phyloP scores from a whole-genome alignment of 129 eudicot genomes.

The Flaveria linearis region DNA sequence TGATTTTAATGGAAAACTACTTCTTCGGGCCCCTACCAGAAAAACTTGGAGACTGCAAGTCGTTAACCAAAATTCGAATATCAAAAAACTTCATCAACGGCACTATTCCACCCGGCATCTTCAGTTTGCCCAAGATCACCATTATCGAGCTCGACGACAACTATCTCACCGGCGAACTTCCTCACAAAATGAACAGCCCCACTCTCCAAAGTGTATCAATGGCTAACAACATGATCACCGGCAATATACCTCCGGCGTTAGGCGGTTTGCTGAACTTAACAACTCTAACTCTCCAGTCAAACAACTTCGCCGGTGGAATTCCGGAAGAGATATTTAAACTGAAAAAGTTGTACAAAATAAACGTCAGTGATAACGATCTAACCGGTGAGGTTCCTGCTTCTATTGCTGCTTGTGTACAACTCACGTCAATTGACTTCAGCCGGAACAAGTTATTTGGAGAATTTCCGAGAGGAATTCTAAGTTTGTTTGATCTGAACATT shows the following conservation, averaged over 20 bases:
- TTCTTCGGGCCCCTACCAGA: conserved; percentile 72
- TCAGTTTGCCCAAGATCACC: conserved; percentile 53
- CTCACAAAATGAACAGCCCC: conserved; percentile 35
- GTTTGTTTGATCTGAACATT: conserved; percentile 47
- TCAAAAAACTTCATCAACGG: conserved; percentile 66
- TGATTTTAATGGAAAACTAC: conserved; percentile 63
- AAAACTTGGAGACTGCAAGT: conserved; percentile 63
- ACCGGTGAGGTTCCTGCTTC: conserved; percentile 61
- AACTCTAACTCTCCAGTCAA: conserved; percentile 48
- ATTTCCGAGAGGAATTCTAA: conserved; percentile 52
- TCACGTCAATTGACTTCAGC: conserved; percentile 69
- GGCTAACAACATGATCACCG: conserved; percentile 62
- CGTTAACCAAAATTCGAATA: conserved; percentile 55
- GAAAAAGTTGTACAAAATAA: conserved; percentile 46
- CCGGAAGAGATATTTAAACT: conserved; percentile 51
- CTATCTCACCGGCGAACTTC: conserved; percentile 66
- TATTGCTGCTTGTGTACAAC: conserved; percentile 41
- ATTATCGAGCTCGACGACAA: conserved; percentile 72
- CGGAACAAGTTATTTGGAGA: conserved; percentile 52
- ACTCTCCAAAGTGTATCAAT: conserved; percentile 46
- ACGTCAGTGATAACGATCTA: conserved; percentile 53
- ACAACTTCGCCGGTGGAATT: conserved; percentile 54
- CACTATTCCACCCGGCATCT: conserved; percentile 63
- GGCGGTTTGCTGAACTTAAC: conserved; percentile 50
- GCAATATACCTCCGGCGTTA: conserved; percentile 55